phyloP scores from a whole-genome alignment of 2,329 filamentous ascomycete species.

The Pezicula carpinea region DNA sequence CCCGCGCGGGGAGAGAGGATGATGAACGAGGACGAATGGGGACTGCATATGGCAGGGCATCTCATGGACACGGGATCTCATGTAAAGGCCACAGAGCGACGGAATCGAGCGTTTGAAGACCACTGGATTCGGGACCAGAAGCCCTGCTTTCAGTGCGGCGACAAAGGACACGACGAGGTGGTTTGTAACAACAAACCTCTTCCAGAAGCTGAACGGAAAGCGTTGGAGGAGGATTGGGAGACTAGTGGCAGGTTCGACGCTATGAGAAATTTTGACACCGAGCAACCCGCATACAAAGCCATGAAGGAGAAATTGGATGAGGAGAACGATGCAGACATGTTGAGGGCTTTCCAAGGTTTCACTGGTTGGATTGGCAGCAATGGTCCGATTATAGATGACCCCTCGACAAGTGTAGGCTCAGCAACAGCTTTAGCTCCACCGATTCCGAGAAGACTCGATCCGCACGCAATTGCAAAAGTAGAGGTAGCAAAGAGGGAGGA shows the following conservation, averaged over 20 bases:
- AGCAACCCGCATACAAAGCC: not conserved
- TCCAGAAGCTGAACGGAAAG: not conserved
- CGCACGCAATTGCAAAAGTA: constrained; percentile 8
- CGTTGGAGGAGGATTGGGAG: not conserved
- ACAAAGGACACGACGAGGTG: not conserved
- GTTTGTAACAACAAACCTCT: not conserved
- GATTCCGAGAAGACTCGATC: constrained; percentile 13
- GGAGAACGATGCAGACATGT: not conserved
- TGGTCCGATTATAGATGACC: not conserved
- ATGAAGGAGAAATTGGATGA: not conserved
- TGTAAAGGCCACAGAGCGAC: constrained; percentile 11
- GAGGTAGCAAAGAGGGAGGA: constrained; percentile 14
- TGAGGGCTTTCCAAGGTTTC: not conserved
- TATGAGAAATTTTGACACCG: not conserved
- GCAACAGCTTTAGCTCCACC: constrained; percentile 15
- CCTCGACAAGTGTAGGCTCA: constrained; percentile 1
- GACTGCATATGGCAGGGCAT: constrained; percentile 50
- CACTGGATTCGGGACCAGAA: constrained; percentile 1
- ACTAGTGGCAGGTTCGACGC: not conserved
- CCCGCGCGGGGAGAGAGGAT: constrained; percentile 37
- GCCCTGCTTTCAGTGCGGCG: not conserved
- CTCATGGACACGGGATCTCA: constrained; percentile 14
- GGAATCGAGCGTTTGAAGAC: constrained; percentile 6
- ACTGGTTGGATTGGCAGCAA: constrained; percentile 2
- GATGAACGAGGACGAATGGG: constrained; percentile 58